phyloP scores from a whole-genome alignment of 495 filamentous ascomycete genomes.

The Aspergillus sclerotioniger region DNA sequence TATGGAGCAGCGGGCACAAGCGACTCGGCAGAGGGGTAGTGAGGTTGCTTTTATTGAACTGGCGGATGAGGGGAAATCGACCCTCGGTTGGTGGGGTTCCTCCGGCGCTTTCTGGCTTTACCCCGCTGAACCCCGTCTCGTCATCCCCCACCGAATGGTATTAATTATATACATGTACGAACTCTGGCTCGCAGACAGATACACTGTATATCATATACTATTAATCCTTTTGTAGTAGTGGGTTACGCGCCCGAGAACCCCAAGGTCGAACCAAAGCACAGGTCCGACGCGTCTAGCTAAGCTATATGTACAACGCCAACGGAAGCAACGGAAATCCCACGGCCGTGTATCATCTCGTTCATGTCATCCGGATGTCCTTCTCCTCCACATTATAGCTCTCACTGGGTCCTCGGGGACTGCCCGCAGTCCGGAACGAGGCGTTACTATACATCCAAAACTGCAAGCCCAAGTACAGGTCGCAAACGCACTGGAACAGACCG shows the following conservation, averaged over 20 bases:
- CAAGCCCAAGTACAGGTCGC: constrained; percentile 77
- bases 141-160: not conserved
- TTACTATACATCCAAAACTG: constrained; percentile 85
- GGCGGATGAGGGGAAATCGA: not conserved
- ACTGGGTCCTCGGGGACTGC: constrained; percentile 23
- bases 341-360: constrained; percentile 10
- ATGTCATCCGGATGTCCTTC: constrained; percentile 48
- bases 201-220: not conserved
- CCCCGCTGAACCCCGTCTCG: not conserved
- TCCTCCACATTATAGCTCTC: constrained; percentile 33
- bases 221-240: not conserved
- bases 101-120: not conserved
- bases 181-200: not conserved
- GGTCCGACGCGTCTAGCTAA: not conserved
- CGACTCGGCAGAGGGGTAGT: constrained; percentile 9
- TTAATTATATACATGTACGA: not conserved
- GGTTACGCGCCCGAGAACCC: not conserved
- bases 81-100: not conserved
- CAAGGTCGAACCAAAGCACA: not conserved
- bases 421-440: constrained; percentile 30
- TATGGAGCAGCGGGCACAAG: constrained; percentile 3
- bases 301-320: constrained; percentile 2
- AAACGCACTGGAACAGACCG: constrained; percentile 84
- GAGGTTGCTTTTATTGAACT: not conserved
- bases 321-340: not conserved